Evolutionary conservation across 2,329 filamentous ascomycete species (phyloP), one percentile per base, ranked within the genome.

Genomic region (Dactylellina drechsleri): DNA sequence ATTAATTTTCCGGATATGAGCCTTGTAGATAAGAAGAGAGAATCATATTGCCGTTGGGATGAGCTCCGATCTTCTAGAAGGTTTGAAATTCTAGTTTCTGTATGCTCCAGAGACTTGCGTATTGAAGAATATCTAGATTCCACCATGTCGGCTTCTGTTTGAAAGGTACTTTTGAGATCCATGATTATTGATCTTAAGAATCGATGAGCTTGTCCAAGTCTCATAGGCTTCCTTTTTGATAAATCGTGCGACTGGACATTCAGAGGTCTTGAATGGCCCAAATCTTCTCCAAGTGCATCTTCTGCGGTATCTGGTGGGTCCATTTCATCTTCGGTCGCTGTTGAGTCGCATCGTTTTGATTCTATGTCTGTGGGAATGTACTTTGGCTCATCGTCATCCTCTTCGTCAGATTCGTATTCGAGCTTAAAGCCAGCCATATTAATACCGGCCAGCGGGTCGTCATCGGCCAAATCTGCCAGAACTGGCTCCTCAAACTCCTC

Each of bases 241-340:
- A n/a, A 4, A 5, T 43, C 31, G 2, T 13, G 7, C n/a, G 26
- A 2, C 4, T 18, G 31, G 7, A 12, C 15, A 15, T 16, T 18
- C 5, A 7, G 4, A 43, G 31, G 16, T 4, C 15, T 15, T 10
- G n/a, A 4, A 15, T 1, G 7, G 15, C 7, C 31, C 5, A 26
- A 26, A 8, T 4, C 12, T 40, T 20, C 16, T 20, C 40, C 6
- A n/a, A 15, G 8, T 7, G 16, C 18, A n/a, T 6, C 28, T 41
- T 58, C 54, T 18, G 12, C 54, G 16, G 54, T 58, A 58, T 58
- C 54, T 23, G 54, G 54, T 5, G 54, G 54, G 5, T 58, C 31
- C 10, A 43, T 4, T 3, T 58, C 54, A 43, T 58, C 54, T 7
- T 58, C 16, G 2, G 40, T 31, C 13, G 7, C 18, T 15, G 36